Evolutionary conservation across 2,329 filamentous ascomycete species (phyloP).

Genomic region (Aspergillus hortae): DNA sequence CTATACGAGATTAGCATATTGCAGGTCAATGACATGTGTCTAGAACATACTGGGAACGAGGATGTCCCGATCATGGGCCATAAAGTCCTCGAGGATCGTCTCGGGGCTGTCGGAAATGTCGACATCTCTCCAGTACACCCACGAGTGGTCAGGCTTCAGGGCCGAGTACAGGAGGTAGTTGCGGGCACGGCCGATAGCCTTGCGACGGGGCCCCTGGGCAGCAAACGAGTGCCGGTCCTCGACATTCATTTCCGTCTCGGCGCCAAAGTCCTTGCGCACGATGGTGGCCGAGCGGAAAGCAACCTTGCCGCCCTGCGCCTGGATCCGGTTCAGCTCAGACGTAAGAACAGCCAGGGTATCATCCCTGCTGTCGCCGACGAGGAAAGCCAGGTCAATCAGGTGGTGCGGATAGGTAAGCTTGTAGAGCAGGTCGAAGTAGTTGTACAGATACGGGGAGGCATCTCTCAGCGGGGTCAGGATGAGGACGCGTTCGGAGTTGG

Average conservation of each 20-base stretch:
- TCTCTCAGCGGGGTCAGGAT: conserved; percentile 92
- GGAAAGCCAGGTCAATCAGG: conserved; percentile 90
- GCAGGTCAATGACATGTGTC: background rate
- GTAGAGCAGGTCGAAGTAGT: conserved; percentile 90
- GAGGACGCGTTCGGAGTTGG: conserved; percentile 81
- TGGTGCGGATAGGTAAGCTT: conserved; percentile 91
- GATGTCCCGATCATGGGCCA: conserved; percentile 88
- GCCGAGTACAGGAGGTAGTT: conserved; percentile 86
- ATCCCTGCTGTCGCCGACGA: conserved; percentile 87
- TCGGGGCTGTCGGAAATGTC: conserved; percentile 89
- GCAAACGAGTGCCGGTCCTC: conserved; percentile 80
- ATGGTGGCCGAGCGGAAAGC: conserved; percentile 83
- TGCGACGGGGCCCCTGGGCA: conserved; percentile 84
- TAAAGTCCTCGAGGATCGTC: conserved; percentile 89
- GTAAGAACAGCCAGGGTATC: conserved; percentile 86
- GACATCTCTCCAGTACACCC: conserved; percentile 98
- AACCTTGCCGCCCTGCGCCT: conserved; percentile 67
- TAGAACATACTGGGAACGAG: conserved; percentile 80
- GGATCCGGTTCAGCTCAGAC: conserved; percentile 81
- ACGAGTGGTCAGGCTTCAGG: conserved; percentile 89
- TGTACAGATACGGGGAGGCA: conserved; percentile 73
- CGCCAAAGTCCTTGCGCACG: conserved; percentile 87
- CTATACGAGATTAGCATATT: conserved; percentile 45
- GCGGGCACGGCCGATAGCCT: conserved; percentile 81
- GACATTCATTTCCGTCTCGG: conserved; percentile 71